Conservation (phyloP, 192 early-diverging fungal species). For the Podila clonocystis region DNA sequence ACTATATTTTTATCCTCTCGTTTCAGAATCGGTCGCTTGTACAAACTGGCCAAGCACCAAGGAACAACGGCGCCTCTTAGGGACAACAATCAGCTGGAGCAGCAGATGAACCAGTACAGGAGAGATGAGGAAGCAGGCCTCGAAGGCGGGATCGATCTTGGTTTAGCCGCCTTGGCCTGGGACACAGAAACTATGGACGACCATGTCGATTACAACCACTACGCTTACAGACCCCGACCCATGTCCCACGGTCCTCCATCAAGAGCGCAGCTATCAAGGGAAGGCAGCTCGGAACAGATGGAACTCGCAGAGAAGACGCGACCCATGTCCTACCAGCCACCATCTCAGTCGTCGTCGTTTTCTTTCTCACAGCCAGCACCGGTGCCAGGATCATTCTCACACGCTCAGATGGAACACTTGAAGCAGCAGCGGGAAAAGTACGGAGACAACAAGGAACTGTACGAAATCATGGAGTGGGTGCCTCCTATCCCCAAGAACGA, state of each 20-base stretch:
- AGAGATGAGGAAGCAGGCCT: slow-evolving; percentile 8
- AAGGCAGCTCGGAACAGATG: slow-evolving; percentile 19
- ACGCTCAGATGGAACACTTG: slow-evolving; percentile 37
- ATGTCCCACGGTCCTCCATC: slow-evolving; percentile 17
- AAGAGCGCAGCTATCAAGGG: background rate
- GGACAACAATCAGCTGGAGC: slow-evolving; percentile 26
- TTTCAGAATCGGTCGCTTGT: slow-evolving; percentile 30
- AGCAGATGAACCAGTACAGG: slow-evolving; percentile 29
- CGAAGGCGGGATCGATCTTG: slow-evolving; percentile 37
- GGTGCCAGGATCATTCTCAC: slow-evolving; percentile 35
- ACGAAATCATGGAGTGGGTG: slow-evolving; percentile 38
- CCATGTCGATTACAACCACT: slow-evolving; percentile 39
- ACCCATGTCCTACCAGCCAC: background rate
- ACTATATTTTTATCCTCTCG: background rate
- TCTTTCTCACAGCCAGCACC: slow-evolving; percentile 3
- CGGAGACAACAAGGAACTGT: slow-evolving; percentile 27
- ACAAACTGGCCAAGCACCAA: slow-evolving; percentile 30
- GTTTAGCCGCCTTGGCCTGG: slow-evolving; percentile 31
- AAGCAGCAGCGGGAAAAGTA: slow-evolving; percentile 26
- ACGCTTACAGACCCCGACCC: slow-evolving; percentile 39
- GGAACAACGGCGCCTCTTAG: slow-evolving; percentile 30
- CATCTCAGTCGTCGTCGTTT: background rate
- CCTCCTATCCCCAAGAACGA: slow-evolving; percentile 5
- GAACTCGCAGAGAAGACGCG: slow-evolving; percentile 38
- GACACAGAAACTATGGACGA: slow-evolving; percentile 48